phyloP scores from a whole-genome alignment of 768 basidiomycete species.

The Serendipita vermifera region DNA sequence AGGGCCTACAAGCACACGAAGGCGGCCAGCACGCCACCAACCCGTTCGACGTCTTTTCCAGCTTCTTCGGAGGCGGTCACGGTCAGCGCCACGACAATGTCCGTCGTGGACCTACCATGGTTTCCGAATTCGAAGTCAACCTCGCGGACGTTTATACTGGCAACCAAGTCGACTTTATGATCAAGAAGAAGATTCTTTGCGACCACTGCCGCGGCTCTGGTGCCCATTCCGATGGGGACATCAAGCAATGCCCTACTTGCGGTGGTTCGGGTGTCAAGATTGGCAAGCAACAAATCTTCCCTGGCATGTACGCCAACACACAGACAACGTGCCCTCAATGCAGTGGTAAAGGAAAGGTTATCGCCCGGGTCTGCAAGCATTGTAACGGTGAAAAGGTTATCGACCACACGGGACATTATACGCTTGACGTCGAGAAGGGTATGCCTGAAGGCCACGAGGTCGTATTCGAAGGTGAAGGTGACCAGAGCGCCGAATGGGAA shows the following conservation, averaged over 20 bases:
- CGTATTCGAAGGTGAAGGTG: constrained; percentile 90
- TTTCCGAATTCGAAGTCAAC: constrained; percentile 75
- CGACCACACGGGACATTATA: constrained; percentile 68
- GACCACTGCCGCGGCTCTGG: constrained; percentile 95
- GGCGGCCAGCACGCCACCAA: constrained; percentile 46
- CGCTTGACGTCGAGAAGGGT: constrained; percentile 73
- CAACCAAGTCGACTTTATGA: constrained; percentile 55
- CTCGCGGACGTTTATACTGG: constrained; percentile 55
- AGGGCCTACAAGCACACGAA: constrained; percentile 85
- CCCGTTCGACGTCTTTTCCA: constrained; percentile 89
- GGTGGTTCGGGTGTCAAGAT: constrained; percentile 75
- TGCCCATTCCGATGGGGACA: constrained; percentile 77
- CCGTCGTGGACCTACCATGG: constrained; percentile 59
- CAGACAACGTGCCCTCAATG: constrained; percentile 77
- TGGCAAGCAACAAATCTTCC: constrained; percentile 88
- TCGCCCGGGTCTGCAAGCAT: constrained; percentile 66
- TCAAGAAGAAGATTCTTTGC: constrained; percentile 85
- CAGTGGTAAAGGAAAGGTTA: constrained; percentile 66
- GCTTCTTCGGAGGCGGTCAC: constrained; percentile 81
- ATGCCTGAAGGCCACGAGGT: constrained; percentile 90
- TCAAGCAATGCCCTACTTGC: constrained; percentile 76
- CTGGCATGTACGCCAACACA: constrained; percentile 88
- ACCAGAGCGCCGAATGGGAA: constrained; percentile 93
- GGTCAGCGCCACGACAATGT: constrained; percentile 44
- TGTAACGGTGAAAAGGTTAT: constrained; percentile 74